Conservation (phyloP, 768 basidiomycete genomes). For the Cubamyces lactineus region DNA sequence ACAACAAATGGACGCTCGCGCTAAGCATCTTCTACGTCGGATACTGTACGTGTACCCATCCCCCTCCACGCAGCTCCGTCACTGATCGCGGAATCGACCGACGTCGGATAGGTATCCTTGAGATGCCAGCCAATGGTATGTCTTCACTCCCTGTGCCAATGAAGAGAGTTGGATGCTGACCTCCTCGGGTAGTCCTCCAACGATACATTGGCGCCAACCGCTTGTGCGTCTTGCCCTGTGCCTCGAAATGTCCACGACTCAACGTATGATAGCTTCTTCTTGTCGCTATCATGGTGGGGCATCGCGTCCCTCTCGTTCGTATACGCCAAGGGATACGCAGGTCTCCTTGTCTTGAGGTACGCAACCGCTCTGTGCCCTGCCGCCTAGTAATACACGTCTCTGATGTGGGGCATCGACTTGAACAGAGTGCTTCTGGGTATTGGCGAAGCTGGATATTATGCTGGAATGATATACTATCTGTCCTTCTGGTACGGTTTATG, state of each 20-base stretch:
- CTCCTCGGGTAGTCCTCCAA: constrained; percentile 47
- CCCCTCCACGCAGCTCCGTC: neutral
- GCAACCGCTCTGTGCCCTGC: constrained; percentile 2
- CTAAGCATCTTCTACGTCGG: constrained; percentile 64
- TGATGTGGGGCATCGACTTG: neutral
- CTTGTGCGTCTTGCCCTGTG: constrained; percentile 42
- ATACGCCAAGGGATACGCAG: constrained; percentile 58
- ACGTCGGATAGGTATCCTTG: constrained; percentile 46
- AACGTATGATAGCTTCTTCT: constrained; percentile 48
- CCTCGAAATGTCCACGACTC: neutral
- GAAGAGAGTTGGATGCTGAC: neutral
- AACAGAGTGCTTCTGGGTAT: constrained; percentile 58
- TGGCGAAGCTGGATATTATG: constrained; percentile 64
- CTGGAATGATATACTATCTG: constrained; percentile 63
- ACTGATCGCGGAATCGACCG: neutral
- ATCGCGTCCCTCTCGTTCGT: constrained; percentile 54
- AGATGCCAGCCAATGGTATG: constrained; percentile 60
- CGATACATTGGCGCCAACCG: constrained; percentile 59
- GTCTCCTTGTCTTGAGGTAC: constrained; percentile 51
- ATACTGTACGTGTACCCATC: constrained; percentile 46
- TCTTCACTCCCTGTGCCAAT: neutral
- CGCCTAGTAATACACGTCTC: no score
- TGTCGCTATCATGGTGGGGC: constrained; percentile 57
- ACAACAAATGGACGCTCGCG: constrained; percentile 59
- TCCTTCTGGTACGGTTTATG: constrained; percentile 49